Evolutionary conservation across 345 rosid genomes (phyloP).

Genomic region (Reutealis trisperma): DNA sequence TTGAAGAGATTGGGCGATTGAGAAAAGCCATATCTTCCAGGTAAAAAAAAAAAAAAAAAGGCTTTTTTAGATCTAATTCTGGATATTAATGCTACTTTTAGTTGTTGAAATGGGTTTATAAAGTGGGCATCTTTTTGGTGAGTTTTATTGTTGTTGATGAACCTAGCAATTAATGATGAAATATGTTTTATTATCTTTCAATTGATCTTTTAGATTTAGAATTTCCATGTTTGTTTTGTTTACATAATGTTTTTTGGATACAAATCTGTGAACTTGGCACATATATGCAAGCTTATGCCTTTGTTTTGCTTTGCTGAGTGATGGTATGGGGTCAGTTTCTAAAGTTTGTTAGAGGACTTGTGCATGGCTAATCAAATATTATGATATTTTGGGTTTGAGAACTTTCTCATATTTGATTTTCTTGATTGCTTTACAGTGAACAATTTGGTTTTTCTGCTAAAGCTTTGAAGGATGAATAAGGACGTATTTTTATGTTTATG

Average conservation of each 20-base stretch:
- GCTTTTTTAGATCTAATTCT: background rate
- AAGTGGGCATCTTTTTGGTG: background rate
- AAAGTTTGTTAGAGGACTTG: background rate
- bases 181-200: background rate
- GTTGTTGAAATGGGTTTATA: background rate
- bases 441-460: background rate
- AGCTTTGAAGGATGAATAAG: background rate
- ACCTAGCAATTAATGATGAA: background rate
- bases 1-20: constrained; percentile 81
- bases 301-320: no score
- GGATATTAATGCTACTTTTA: background rate
- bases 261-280: background rate
- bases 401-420: no score
- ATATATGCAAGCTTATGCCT: background rate
- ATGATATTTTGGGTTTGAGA: background rate
- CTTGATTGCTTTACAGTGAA: background rate
- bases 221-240: background rate
- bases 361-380: background rate
- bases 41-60: constrained; percentile 41
- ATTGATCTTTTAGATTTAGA: background rate
- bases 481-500: background rate
- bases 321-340: no score
- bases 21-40: constrained; percentile 74
- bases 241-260: background rate
- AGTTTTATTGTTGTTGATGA: background rate